Conservation (phyloP, 2,329 filamentous ascomycete species). For the Teratosphaeria gauchensis region DNA sequence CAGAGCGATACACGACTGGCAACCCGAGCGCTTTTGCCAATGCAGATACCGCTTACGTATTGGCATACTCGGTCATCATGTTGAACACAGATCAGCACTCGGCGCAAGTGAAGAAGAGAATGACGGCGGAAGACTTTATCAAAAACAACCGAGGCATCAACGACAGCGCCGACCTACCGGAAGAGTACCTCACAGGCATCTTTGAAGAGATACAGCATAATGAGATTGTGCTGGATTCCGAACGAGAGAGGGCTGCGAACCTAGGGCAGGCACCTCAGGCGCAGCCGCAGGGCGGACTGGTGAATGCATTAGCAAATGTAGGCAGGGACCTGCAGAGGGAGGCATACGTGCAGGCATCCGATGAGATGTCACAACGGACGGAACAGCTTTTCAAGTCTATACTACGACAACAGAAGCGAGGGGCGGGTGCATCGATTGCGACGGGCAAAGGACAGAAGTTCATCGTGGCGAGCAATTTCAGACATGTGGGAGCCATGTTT, state of each 20-base stretch:
- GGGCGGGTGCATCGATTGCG: slow-evolving; percentile 53
- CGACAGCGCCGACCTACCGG: slow-evolving; percentile 83
- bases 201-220: slow-evolving; percentile 86
- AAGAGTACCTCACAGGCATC: slow-evolving; percentile 81
- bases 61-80: slow-evolving; percentile 94
- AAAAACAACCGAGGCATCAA: slow-evolving; percentile 99
- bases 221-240: slow-evolving; percentile 89
- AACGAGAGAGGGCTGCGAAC: slow-evolving; percentile 79
- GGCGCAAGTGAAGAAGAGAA: slow-evolving; percentile 71
- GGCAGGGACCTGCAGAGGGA: slow-evolving; percentile 86
- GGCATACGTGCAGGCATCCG: slow-evolving; percentile 87
- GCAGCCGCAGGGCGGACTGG: slow-evolving; percentile 31
- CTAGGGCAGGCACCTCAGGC: slow-evolving; percentile 52
- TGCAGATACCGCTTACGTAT: slow-evolving; percentile 91
- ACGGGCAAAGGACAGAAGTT: slow-evolving; percentile 53
- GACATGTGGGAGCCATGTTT: slow-evolving; percentile 96
- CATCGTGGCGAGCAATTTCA: slow-evolving; percentile 86
- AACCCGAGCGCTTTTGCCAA: slow-evolving; percentile 98
- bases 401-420: slow-evolving; percentile 78
- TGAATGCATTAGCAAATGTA: slow-evolving; percentile 71
- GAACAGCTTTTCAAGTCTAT: slow-evolving; percentile 88
- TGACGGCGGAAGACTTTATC: slow-evolving; percentile 97
- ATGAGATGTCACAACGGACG: slow-evolving; percentile 76
- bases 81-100: slow-evolving; percentile 95
- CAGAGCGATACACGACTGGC: slow-evolving; percentile 85